A percentile compares a stretch with the other conserved stretches of the same genome.
Evolutionary conservation across 2,329 filamentous ascomycete species (phyloP).

Genomic region (Ophiosphaerella korrae): DNA sequence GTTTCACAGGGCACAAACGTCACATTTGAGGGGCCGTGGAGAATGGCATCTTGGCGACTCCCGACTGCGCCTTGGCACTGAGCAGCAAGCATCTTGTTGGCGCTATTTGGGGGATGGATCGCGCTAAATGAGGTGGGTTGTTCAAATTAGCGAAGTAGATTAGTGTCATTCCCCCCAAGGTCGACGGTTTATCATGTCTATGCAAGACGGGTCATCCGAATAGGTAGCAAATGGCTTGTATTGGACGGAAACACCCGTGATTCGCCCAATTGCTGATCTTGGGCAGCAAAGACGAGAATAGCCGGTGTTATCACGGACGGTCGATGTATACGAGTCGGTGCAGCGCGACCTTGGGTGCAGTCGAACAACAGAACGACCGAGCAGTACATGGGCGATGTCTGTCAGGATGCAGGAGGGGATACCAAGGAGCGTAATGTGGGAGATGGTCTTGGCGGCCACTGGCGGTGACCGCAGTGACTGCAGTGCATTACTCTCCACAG

Average conservation of each 20-base stretch:
- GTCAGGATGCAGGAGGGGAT: no score
- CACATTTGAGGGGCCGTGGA: constrained; percentile 4
- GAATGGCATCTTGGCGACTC: background rate
- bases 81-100: constrained; percentile 18
- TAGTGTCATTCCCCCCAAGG: no score
- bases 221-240: constrained; percentile 5
- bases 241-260: background rate
- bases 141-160: constrained; percentile 4
- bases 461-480: constrained; percentile 19
- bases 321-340: constrained; percentile 1
- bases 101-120: constrained; percentile 26
- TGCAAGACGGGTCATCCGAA: constrained; percentile 3
- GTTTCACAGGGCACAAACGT: constrained; percentile 8
- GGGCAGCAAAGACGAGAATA: constrained; percentile 18
- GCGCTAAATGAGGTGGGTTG: constrained; percentile 20
- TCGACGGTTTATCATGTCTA: background rate
- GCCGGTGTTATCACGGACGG: background rate
- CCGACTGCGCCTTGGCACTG: constrained; percentile 2
- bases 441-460: background rate
- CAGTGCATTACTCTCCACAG: constrained; percentile 38
- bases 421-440: no score
- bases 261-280: constrained; percentile 26
- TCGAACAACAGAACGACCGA: no score
- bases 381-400: no score
- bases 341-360: background rate